phyloP scores from a whole-genome alignment of 306 rosid species.

The Medicago arabica region DNA sequence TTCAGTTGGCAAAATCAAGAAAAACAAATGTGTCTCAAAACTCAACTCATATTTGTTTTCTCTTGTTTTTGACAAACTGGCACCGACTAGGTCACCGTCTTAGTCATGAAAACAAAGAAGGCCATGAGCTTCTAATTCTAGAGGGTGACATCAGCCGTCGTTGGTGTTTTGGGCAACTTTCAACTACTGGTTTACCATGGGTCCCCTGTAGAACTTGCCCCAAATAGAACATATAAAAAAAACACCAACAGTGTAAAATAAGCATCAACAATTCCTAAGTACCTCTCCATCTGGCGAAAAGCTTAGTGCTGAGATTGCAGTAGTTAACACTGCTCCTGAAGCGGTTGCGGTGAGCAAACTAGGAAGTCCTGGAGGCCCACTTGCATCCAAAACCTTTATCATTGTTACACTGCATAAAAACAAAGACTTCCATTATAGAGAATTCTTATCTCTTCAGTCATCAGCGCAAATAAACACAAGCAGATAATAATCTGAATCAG shows the following conservation, averaged over 20 bases:
- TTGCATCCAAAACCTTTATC: constrained; percentile 93
- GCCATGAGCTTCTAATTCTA: background rate
- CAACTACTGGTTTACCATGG: background rate
- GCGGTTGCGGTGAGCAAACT: constrained; percentile 68
- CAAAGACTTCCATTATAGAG: constrained; percentile 38
- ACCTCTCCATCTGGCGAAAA: constrained; percentile 99
- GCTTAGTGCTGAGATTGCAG: constrained; percentile 89
- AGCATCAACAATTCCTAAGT: constrained; percentile 33
- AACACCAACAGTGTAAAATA: constrained; percentile 34
- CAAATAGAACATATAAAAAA: constrained; percentile 30
- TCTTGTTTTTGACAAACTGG: background rate
- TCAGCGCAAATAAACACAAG: constrained; percentile 21
- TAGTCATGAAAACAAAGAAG: background rate
- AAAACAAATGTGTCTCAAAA: background rate
- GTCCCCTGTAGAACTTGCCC: background rate
- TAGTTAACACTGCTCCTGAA: constrained; percentile 60
- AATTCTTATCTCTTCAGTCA: constrained; percentile 34
- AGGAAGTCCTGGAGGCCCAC: constrained; percentile 99
- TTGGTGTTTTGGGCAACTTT: constrained; percentile 1
- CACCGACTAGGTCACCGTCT: background rate
- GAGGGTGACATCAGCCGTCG: background rate
- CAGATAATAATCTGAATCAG: constrained; percentile 29
- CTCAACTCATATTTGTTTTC: constrained; percentile 2
- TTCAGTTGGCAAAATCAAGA: background rate
- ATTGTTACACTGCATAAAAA: constrained; percentile 64